Percentiles rank a stretch among this genome's conserved stretches.
phyloP scores from a whole-genome alignment of 2,329 filamentous ascomycete genomes.

The Trichophyton rubrum region DNA sequence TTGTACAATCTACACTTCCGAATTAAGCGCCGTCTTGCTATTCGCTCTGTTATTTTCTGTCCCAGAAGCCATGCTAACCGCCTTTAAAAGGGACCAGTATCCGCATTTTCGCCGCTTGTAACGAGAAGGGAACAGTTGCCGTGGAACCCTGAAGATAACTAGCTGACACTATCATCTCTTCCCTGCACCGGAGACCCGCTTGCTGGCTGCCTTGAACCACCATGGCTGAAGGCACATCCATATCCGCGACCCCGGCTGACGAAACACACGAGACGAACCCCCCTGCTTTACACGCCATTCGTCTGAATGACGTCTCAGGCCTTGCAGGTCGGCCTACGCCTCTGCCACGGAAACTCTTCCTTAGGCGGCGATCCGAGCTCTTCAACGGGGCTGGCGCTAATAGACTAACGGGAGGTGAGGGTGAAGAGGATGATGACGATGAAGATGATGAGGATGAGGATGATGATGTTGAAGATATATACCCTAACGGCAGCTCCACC shows the following conservation, averaged over 20 bases:
- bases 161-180: not conserved
- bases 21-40: not conserved
- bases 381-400: not conserved
- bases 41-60: not conserved
- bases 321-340: not conserved
- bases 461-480: slow-evolving; percentile 16
- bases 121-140: not conserved
- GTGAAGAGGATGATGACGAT: not conserved
- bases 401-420: not conserved
- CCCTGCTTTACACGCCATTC: not conserved
- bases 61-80: not conserved
- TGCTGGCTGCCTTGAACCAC: no score
- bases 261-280: not conserved
- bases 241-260: slow-evolving; percentile 1
- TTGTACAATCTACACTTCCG: not conserved
- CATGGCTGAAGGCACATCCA: slow-evolving; percentile 4
- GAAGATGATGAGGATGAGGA: slow-evolving; percentile 7
- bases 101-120: not conserved
- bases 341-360: not conserved
- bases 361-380: not conserved
- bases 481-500: slow-evolving; percentile 15
- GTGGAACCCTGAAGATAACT: not conserved
- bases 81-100: not conserved
- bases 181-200: not conserved
- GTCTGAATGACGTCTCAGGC: not conserved